Percentiles rank a stretch among this genome's conserved stretches.
Evolutionary conservation across 768 basidiomycete genomes (phyloP).

Genomic region (Serendipita sp.): DNA sequence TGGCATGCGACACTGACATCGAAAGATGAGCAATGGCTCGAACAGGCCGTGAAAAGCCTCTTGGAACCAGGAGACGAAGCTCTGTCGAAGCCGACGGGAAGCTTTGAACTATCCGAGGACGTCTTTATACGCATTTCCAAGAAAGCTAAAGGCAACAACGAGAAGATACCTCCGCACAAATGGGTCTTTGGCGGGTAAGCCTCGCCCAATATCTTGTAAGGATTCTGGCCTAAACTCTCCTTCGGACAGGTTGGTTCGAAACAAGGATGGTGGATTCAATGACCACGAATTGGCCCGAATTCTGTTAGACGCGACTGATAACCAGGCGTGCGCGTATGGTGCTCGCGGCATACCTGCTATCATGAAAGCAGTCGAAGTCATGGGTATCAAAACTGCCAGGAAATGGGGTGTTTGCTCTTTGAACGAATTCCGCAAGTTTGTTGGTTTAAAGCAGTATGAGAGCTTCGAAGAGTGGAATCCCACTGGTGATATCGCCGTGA

Average conservation of each 20-base stretch:
- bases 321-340: slow-evolving; percentile 43
- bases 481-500: slow-evolving; percentile 21
- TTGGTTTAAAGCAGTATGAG: slow-evolving; percentile 14
- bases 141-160: background rate
- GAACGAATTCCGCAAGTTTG: slow-evolving; percentile 31
- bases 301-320: slow-evolving; percentile 44
- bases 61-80: slow-evolving; percentile 30
- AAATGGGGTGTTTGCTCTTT: slow-evolving; percentile 50
- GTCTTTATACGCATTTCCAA: background rate
- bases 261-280: slow-evolving; percentile 41
- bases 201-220: background rate
- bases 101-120: background rate
- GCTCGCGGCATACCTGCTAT: slow-evolving; percentile 54
- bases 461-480: slow-evolving; percentile 23
- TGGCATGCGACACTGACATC: slow-evolving; percentile 53
- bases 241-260: slow-evolving; percentile 35
- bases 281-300: slow-evolving; percentile 48
- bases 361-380: slow-evolving; percentile 49
- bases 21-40: slow-evolving; percentile 42
- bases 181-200: background rate
- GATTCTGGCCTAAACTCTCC: background rate
- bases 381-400: slow-evolving; percentile 51
- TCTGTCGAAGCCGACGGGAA: background rate
- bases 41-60: slow-evolving; percentile 31
- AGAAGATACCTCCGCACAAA: background rate